These are phyloP conservation scores for Hordeum vulgare DNA, from an alignment of 176 grass and related monocot genomes.

Conservation along the genomic window MorexV3_pseudomolecules_assembly NC_058522.1:527898245-527898744, in stretches of 20 bases:
- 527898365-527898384: neutral
- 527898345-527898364: neutral
- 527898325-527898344: neutral
- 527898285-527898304: neutral
- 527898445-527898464: neutral
- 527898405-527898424: neutral
- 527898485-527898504: constrained; percentile 79
- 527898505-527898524: constrained; percentile 83
- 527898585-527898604: neutral
- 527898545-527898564: constrained; percentile 82
- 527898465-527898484: neutral
- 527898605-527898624: constrained; percentile 7
- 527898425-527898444: neutral
- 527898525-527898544: constrained; percentile 58
- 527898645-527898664: neutral
- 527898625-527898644: neutral
- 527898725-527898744: neutral
- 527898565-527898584: constrained; percentile 66
- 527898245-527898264: constrained; percentile 64
- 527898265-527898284: neutral
- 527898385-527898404: constrained; percentile 12
- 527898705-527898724: constrained; percentile 12
- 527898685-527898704: constrained; percentile 1
- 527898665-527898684: neutral
- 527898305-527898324: neutral